Conservation (phyloP, 1,284 basidiomycete genomes). For the Irpex rosettiformis region DNA sequence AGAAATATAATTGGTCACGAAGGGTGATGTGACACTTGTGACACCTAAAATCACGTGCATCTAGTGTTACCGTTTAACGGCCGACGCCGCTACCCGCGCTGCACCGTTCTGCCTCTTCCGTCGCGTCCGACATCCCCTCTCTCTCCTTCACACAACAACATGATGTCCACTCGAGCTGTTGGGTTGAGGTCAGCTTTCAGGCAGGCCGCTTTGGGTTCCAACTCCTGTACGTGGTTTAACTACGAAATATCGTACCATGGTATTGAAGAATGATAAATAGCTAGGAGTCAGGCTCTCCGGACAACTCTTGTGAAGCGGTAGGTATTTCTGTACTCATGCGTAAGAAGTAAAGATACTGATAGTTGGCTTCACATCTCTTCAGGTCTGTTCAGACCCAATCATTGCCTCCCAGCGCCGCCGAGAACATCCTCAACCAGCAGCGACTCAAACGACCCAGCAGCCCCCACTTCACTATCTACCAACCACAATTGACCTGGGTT, state of each 20-base stretch:
- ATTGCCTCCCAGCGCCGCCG: slow-evolving; percentile 53
- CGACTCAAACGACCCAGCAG: slow-evolving; percentile 82
- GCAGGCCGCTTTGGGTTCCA: slow-evolving; percentile 45
- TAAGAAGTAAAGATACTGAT: neutral
- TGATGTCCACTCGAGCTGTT: slow-evolving; percentile 47
- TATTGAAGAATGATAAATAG: slow-evolving; percentile 24
- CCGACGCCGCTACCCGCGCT: neutral
- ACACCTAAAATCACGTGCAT: neutral
- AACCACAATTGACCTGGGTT: slow-evolving; percentile 91
- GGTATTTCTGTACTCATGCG: slow-evolving; percentile 2
- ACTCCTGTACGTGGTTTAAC: slow-evolving; percentile 35
- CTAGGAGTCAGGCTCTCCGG: slow-evolving; percentile 42
- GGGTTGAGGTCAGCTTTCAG: slow-evolving; percentile 54
- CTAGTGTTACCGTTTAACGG: neutral
- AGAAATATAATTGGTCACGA: too few species aligned
- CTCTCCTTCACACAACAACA: slow-evolving; percentile 23
- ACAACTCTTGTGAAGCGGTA: slow-evolving; percentile 48
- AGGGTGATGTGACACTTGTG: too few species aligned
- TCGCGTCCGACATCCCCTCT: slow-evolving; percentile 1
- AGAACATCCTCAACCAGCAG: slow-evolving; percentile 81
- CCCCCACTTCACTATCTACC: slow-evolving; percentile 96
- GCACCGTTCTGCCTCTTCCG: slow-evolving; percentile 1
- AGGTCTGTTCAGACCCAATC: slow-evolving; percentile 61
- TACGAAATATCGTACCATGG: slow-evolving; percentile 13
- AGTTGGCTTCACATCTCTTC: neutral